Evolutionary conservation across 345 rosid species (phyloP).

Genomic region (Eucalyptus coolabah): DNA sequence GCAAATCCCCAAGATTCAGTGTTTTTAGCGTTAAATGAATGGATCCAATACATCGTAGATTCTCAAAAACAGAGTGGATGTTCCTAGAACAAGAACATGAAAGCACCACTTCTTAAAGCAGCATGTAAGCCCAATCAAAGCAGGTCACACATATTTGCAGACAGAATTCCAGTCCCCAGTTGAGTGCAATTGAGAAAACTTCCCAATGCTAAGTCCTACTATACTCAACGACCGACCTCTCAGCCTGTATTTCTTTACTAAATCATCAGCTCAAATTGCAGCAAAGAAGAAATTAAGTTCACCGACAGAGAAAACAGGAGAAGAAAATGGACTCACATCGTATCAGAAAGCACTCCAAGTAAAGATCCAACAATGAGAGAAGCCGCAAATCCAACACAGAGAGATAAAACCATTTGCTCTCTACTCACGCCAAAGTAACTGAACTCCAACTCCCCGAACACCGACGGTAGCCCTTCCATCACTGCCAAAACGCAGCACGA

Average conservation of each 20-base stretch:
- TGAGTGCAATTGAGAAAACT: not conserved
- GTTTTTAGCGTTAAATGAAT: not conserved
- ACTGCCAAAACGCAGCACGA: constrained; percentile 11
- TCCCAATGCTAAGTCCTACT: not conserved
- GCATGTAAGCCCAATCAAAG: not conserved
- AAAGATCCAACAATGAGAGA: constrained; percentile 46
- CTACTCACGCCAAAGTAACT: constrained; percentile 24
- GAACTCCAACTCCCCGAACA: constrained; percentile 67
- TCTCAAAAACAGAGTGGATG: not conserved
- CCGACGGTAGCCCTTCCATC: constrained; percentile 72
- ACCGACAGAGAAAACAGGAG: not conserved
- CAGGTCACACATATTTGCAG: not conserved
- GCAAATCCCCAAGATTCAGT: not conserved
- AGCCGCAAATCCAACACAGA: constrained; percentile 48
- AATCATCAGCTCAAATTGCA: not conserved
- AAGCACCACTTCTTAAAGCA: not conserved
- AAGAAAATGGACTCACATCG: constrained; percentile 31
- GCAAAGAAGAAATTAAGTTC: not conserved
- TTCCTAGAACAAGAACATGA: not conserved
- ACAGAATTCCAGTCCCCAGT: not conserved
- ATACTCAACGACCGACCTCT: not conserved
- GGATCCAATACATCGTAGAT: not conserved
- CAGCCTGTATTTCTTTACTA: not conserved
- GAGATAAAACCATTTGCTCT: constrained; percentile 36
- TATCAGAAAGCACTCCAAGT: constrained; percentile 65